Evolutionary conservation across 192 early-diverging fungal species (phyloP), one percentile per base, ranked within the genome.

Genomic region (Piromyces finnis): DNA sequence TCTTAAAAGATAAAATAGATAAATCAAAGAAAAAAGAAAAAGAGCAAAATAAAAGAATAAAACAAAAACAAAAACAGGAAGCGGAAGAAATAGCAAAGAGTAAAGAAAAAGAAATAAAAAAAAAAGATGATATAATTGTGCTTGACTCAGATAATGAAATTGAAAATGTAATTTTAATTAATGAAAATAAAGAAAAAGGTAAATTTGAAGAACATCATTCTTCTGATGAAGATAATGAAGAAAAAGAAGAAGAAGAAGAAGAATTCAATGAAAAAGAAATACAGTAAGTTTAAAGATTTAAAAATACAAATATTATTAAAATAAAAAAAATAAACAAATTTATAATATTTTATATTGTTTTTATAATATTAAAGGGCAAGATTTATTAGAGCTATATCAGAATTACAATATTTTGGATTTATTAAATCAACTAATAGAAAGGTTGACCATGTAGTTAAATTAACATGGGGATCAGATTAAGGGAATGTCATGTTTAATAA

Each of bases 381-480:
- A 29, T 99, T 99, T 81, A 89, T 95, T 79, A 89, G 90, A 7
- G 89, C 90, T 0, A 90, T 95, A n/a, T 92, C 92, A 77, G 94
- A 98, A 82, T 83, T 99, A 82, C 92, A 96, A 82, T 92, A 91
- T 78, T 79, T 98, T 78, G 96, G 97, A 1, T 97, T 97, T 79
- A 93, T 98, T 79, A 94, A 93, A 82, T 87, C 92, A 28, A 96
- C 97, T 12, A 90, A 88, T 77, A 84, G 94, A 59, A 99, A 99
- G 85, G 95, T 94, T 17, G 97, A 98, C 83, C 96, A 99, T 87
- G 94, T 97, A 15, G 15, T 39, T 15, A 39, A 39, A 39, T 39
- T 39, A 39, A 39, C 37, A 39, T 39, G 37, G 37, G 37, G 37
- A 39, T 39, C 37, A 39, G 37, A 39, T 39, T 39, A 39, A 39